Evolutionary conservation across 2,329 filamentous ascomycete genomes (phyloP).

Genomic region (Aulographum hederae): DNA sequence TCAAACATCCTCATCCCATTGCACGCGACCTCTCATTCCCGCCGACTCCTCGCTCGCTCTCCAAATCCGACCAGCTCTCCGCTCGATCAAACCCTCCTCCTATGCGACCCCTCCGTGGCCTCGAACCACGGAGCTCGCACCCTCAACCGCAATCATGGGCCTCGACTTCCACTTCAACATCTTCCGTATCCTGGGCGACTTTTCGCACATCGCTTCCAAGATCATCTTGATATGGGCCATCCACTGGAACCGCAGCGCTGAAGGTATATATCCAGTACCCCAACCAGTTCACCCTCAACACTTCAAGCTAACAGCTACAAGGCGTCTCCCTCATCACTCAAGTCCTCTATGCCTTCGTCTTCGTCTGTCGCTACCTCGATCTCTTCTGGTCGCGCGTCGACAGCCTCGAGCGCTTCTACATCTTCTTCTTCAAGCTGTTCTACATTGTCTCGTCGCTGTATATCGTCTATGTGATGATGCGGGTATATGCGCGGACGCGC

Average conservation of each 20-base stretch:
- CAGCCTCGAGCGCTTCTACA: slow-evolving; percentile 23
- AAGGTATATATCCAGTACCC: slow-evolving; percentile 36
- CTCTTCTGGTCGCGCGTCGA: slow-evolving; percentile 38
- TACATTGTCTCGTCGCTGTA: slow-evolving; percentile 75
- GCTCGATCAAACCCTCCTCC: too few relatives aligned
- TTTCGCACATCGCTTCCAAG: slow-evolving; percentile 75
- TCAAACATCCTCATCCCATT: too few relatives aligned
- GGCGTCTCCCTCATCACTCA: slow-evolving; percentile 87
- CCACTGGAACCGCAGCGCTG: slow-evolving; percentile 70
- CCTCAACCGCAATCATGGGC: too few relatives aligned
- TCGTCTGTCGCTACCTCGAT: slow-evolving; percentile 73
- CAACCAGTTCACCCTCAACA: background rate
- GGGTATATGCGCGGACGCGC: slow-evolving; percentile 67
- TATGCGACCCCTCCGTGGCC: too few relatives aligned
- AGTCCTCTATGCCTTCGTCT: slow-evolving; percentile 70
- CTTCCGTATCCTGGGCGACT: slow-evolving; percentile 66
- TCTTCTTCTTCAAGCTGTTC: slow-evolving; percentile 72
- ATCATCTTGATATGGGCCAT: slow-evolving; percentile 82
- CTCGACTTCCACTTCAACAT: slow-evolving; percentile 18
- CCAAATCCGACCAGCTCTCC: too few relatives aligned
- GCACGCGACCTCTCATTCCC: too few relatives aligned
- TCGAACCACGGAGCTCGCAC: too few relatives aligned
- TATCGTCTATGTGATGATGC: slow-evolving; percentile 75
- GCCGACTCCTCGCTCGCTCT: too few relatives aligned
- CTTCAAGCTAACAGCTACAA: slow-evolving; percentile 13